Evolutionary conservation across 768 basidiomycete species (phyloP), one percentile per base, ranked within the genome.

Genomic region (Trametes cubensis): DNA sequence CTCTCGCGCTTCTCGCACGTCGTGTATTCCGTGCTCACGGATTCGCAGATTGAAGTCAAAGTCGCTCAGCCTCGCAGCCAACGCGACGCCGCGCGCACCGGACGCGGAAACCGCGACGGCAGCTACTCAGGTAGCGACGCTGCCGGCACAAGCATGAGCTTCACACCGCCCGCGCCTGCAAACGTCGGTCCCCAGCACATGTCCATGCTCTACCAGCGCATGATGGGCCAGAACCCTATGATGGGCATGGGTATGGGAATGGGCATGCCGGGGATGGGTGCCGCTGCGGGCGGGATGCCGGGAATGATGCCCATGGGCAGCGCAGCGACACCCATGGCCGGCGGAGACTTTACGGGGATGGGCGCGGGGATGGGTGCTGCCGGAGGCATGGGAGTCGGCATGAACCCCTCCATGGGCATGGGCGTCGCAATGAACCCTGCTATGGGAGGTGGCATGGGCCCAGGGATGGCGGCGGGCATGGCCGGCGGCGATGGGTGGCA

Each of bases 131-230:
- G 81, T 67, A 82, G 85, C 62, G 60, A 49, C 20, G 23, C 47
- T 5, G 58, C 42, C 53, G 62, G 40, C 48, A n/a, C 44, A 18
- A 23, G n/a, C 61, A 59, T 69, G 66, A 21, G 80, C 77, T 10
- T 63, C 56, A 47, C 41, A 6, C 84, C 15, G 0, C 30, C 47
- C 42, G 30, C 47, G 28, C 65, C 80, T 64, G 81, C 85, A 2
- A 83, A 88, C 0, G 95, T 98, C 70, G 95, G 96, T 68, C 92
- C 95, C 0, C 91, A 94, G 67, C 92, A 92, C 2, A 87, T 98
- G 72, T 92, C 94, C 0, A 85, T 90, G 64, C 85, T 97, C 59
- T 98, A 96, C 76, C 93, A 94, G 47, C 89, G 92, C 69, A 96
- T 98, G 95, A 87, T 87, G 84, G 72, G 73, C 54, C 70, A 70